Evolutionary conservation across 164 flowering plant species (phyloP), one percentile per base, ranked within the genome.

Genomic region (Magnolia kwangsiensis): DNA sequence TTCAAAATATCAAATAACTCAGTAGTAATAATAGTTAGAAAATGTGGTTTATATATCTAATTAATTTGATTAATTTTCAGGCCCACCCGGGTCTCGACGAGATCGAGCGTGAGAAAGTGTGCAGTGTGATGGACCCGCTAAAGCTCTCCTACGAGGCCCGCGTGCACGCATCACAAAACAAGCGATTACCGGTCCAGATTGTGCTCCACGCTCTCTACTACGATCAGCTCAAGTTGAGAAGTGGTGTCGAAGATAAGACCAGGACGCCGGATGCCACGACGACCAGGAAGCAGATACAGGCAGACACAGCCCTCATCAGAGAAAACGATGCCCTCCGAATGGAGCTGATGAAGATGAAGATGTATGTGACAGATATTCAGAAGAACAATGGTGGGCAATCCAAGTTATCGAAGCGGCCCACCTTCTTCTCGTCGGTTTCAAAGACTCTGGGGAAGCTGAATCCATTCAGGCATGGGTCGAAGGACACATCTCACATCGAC

Each of bases 91-190:
- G 81, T 37, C 82, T 95, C 0, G 98, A 95, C 73, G 98, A 95
- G 83, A 95, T 95, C 8, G 98, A 95, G 77, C 69, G 97, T 18
- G 98, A 95, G 82, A 95, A 95, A 73, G 98, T 87, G 1, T 95
- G 98, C 85, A 93, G 97, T 63, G 89, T 87, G 55, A 92, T 95
- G 96, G 98, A 95, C 70, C 87, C 98, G 0, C 78, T 90, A 21
- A 95, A 89, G 75, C 91, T 95, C 2, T 93, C 98, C 0, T 88
- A 93, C 80, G 94, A 93, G 71, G 97, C 98, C 0, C 82, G 98
- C 23, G 82, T 93, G 1, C 98, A 93, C 29, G 98, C 98, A 1
- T 95, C 98, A 4, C 93, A 92, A 67, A 95, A 95, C 87, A 95
- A 95, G 83, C 82, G 98, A 1, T 75, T 95, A 13, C 98, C 98